Evolutionary conservation across 441 rosid genomes (phyloP).

Genomic region (Bocquillonia castaneifolia): DNA sequence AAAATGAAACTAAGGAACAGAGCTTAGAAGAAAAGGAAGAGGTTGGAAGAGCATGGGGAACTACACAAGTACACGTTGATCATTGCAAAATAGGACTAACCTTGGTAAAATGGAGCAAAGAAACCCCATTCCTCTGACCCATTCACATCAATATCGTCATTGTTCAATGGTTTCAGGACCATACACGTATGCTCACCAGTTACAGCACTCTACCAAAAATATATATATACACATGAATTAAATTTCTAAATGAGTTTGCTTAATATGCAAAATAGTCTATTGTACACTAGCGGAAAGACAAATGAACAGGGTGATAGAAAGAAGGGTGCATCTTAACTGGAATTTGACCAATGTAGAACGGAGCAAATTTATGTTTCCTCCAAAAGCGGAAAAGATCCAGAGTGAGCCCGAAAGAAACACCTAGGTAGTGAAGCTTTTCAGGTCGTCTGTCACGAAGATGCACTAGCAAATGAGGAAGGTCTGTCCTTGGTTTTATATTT

Average conservation of each 20-base stretch:
- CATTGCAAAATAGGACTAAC: constrained; percentile 33
- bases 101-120: constrained; percentile 87
- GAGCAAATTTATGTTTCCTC: constrained; percentile 86
- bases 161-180: constrained; percentile 79
- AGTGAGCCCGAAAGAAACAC: constrained; percentile 97
- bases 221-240: background rate
- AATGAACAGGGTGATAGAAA: background rate
- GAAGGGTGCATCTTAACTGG: constrained; percentile 57
- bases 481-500: constrained; percentile 67
- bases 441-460: constrained; percentile 77
- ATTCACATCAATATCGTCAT: constrained; percentile 53
- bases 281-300: background rate
- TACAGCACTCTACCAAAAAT: constrained; percentile 58
- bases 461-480: constrained; percentile 85
- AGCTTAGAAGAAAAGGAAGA: background rate
- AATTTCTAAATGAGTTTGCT: constrained; percentile 21
- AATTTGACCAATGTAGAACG: constrained; percentile 79
- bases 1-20: constrained; percentile 16
- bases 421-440: constrained; percentile 89
- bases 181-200: constrained; percentile 96
- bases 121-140: constrained; percentile 77
- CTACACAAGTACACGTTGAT: background rate
- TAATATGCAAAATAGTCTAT: constrained; percentile 7
- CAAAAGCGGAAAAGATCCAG: constrained; percentile 93
- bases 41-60: background rate